phyloP scores from a whole-genome alignment of 2,329 filamentous ascomycete genomes.

The Phoma sp. region DNA sequence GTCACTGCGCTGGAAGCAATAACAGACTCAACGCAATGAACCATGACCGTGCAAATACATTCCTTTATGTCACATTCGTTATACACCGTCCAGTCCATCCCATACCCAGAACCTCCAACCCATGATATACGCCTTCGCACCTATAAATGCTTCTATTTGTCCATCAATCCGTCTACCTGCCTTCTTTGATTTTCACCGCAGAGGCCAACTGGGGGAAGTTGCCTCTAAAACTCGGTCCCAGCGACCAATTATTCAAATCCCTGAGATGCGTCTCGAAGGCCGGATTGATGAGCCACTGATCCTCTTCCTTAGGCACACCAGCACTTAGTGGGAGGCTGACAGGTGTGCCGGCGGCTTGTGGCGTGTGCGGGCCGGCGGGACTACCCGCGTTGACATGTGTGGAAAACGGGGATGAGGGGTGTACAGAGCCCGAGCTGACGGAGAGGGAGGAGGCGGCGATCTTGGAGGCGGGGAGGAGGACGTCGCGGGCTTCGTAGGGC shows the following conservation, averaged over 20 bases:
- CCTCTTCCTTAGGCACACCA: constrained; percentile 42
- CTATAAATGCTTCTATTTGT: too few species aligned
- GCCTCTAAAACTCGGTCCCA: constrained; percentile 72
- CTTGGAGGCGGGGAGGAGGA: constrained; percentile 61
- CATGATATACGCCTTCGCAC: too few species aligned
- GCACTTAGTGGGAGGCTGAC: constrained; percentile 14
- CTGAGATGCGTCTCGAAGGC: constrained; percentile 83
- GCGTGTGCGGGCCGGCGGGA: constrained; percentile 32
- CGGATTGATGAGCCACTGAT: constrained; percentile 80
- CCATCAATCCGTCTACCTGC: constrained; percentile 12
- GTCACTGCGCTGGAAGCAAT: too few species aligned
- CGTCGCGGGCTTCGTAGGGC: constrained; percentile 78
- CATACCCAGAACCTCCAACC: too few species aligned
- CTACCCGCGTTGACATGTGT: constrained; percentile 39
- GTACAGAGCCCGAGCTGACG: constrained; percentile 29
- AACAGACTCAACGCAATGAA: too few species aligned
- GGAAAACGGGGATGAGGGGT: constrained; percentile 37
- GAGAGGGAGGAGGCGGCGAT: constrained; percentile 27
- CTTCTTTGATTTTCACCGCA: constrained; percentile 42
- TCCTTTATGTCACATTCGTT: too few species aligned
- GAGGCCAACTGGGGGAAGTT: constrained; percentile 64
- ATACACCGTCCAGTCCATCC: too few species aligned
- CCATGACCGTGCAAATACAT: too few species aligned
- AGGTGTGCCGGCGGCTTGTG: constrained; percentile 29
- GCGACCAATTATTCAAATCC: constrained; percentile 78